Evolutionary conservation across 495 filamentous ascomycete genomes (phyloP).

Genomic region (Xeromyces bisporus): DNA sequence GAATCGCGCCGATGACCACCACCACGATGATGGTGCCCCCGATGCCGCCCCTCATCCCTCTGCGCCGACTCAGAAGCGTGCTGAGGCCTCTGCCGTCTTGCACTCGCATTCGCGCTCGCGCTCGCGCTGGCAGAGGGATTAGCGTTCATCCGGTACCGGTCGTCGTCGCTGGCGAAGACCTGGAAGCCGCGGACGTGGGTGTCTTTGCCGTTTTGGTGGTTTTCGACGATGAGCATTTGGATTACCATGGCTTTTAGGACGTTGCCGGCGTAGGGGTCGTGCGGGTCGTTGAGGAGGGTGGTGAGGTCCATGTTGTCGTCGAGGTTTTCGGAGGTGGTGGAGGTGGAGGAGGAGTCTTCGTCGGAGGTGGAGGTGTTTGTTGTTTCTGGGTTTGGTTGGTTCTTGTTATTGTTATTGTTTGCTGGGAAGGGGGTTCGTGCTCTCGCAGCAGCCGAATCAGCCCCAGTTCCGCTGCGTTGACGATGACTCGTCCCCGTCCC

Average conservation of each 20-base stretch:
- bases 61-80: slow-evolving; percentile 7
- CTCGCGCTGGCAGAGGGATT: slow-evolving; percentile 25
- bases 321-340: slow-evolving; percentile 12
- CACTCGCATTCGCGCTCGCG: slow-evolving; percentile 10
- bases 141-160: slow-evolving; percentile 13
- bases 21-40: slow-evolving; percentile 1
- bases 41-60: slow-evolving; percentile 6
- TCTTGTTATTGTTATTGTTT: too few species aligned
- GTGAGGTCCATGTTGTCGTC: slow-evolving; percentile 7
- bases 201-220: slow-evolving; percentile 98
- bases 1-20: slow-evolving; percentile 4
- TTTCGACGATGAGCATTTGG: slow-evolving; percentile 76
- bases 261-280: slow-evolving; percentile 36
- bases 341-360: slow-evolving; percentile 10
- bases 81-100: slow-evolving; percentile 17
- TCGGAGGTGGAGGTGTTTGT: slow-evolving; percentile 6
- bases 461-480: background rate
- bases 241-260: slow-evolving; percentile 73
- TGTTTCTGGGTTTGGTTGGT: slow-evolving; percentile 16
- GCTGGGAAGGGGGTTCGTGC: too few species aligned
- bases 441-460: background rate
- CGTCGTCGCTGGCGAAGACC: slow-evolving; percentile 64
- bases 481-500: background rate
- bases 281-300: slow-evolving; percentile 6
- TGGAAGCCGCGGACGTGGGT: slow-evolving; percentile 90